A percentile compares a stretch with the other conserved stretches of the same genome.
Conservation (phyloP, 2,329 filamentous ascomycete genomes). For the Paramyrothecium roridum region DNA sequence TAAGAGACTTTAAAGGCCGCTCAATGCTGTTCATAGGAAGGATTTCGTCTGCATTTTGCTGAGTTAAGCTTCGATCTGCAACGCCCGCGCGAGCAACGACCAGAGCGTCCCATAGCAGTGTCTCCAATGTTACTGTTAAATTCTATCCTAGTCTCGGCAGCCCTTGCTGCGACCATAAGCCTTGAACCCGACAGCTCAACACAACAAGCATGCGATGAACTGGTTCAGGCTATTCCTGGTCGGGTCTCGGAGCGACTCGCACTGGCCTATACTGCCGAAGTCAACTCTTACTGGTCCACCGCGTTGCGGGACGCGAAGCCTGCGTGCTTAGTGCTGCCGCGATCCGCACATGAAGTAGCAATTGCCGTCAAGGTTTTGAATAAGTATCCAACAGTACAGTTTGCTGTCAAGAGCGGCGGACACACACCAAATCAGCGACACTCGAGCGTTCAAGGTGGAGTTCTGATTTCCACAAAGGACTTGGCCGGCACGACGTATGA, state of each 20-base stretch:
- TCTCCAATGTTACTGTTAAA: too few species aligned
- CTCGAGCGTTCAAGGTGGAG: conserved; percentile 28
- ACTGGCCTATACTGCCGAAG: not conserved
- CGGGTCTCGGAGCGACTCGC: conserved; percentile 2
- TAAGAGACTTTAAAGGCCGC: too few species aligned
- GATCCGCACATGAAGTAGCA: conserved; percentile 26
- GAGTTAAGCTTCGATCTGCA: too few species aligned
- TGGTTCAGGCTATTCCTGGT: not conserved
- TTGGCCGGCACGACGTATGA: conserved; percentile 30
- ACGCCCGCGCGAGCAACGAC: too few species aligned
- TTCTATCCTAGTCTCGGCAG: too few species aligned
- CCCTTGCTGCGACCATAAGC: too few species aligned
- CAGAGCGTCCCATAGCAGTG: too few species aligned
- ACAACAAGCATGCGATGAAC: not conserved
- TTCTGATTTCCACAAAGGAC: conserved; percentile 30
- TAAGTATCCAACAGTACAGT: conserved; percentile 23
- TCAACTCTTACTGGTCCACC: conserved; percentile 27
- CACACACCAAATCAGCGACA: conserved; percentile 33
- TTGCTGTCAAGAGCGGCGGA: conserved; percentile 34
- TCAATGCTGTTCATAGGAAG: too few species aligned
- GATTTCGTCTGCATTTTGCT: too few species aligned
- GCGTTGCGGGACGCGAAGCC: conserved; percentile 25
- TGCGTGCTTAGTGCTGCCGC: conserved; percentile 31
- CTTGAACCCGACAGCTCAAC: too few species aligned
- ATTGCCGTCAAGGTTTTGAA: conserved; percentile 25